Evolutionary conservation across 1,284 basidiomycete genomes (phyloP), one percentile per base, ranked within the genome.

Genomic region (Ceraceosorus bombacis): DNA sequence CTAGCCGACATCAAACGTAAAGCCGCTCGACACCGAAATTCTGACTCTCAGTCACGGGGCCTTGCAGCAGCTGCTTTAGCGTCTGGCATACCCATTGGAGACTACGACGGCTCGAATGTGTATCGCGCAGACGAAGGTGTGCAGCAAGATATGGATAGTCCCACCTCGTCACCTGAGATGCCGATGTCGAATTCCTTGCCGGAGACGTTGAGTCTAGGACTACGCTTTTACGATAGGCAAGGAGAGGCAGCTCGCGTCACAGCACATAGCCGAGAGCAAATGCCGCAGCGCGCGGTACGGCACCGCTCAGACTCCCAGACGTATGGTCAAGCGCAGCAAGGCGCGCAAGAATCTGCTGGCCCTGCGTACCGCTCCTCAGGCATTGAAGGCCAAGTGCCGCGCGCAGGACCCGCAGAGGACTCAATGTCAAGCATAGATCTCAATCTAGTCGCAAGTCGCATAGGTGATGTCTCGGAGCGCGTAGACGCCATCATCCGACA

Each of bases 401-500:
- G 10, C 43, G 43, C 43, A 10, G 43, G 10, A 10, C 10, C 43
- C 43, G 43, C 43, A 1, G 43, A 46, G 43, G 4, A 46, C 10
- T 10, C 43, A 46, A 4, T 4, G 27, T 27, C 27, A 27, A 27
- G 27, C 27, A 27, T 27, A 27, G 27, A 27, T 27, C 27, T 27
- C 27, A 27, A 27, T 3, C 27, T 27, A 27, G 27, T 27, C 27
- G 27, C 27, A 15, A 62, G 60, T n/a, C 61, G 68, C 1, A 59
- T 71, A 49, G 67, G 71, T 46, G 71, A 73, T 53, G 59, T 73
- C 15, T 69, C 69, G 36, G 72, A 74, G 54, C 66, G 72, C n/a
- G 67, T 71, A 50, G 72, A 74, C 53, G 67, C 69, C 54, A 70
- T 74, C 55, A 74, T 74, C 53, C 65, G 72, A 15, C 72, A 74